Base-by-base conservation (phyloP, 331 rosid species). In the Phaseolus coccineus region DNA sequence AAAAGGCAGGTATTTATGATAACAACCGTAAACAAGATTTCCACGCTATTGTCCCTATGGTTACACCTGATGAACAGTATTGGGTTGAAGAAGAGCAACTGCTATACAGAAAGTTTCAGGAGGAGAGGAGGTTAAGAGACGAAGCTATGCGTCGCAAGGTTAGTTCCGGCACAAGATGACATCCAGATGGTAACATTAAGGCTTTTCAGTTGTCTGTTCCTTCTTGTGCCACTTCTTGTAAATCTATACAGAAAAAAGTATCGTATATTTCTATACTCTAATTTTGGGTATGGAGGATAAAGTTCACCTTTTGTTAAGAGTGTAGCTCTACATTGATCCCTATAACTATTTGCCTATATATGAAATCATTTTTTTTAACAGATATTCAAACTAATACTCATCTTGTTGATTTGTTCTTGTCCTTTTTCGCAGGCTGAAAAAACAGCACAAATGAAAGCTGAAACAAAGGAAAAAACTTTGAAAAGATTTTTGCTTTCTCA, bases 401-500 rank as follows among this genome's bases (percentile, higher is more conserved):
- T 66, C 62, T 73, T 67, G 48, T 77, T 61, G 24, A 74, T 77
- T 71, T 80, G 61, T 52, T 66, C 70, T 71, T 74, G 51, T 76
- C 64, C 69, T 71, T 79, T 42, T 47, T 77, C 8, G 9, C 82
- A 94, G 98, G 90, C 78, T 28, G 87, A 88, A 85, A 90, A 77
- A 80, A 90, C 84, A 44, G 91, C 90, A 76, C 84, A 46, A 63
- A 74, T 92, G 90, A 94, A 89, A 87, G 89, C 96, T 5, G 85
- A 89, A 87, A 90, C 90, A 51, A 94, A 89, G 85, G 87, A 89
- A 87, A 87, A 74, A 83, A 80, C 93, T 46, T 42, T 92, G 92
- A 92, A 82, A 85, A 89, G 76, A 16, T 92, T 92, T 87, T 86
- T 94, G 83, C 90, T 92, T 69, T 92, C 97, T 77, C 98, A 90